A percentile compares a stretch with the other conserved stretches of the same genome.
These are phyloP conservation scores for Luffa aegyptiaca DNA, from an alignment of 306 rosid genomes.

Conservation along the genomic window DNA sequence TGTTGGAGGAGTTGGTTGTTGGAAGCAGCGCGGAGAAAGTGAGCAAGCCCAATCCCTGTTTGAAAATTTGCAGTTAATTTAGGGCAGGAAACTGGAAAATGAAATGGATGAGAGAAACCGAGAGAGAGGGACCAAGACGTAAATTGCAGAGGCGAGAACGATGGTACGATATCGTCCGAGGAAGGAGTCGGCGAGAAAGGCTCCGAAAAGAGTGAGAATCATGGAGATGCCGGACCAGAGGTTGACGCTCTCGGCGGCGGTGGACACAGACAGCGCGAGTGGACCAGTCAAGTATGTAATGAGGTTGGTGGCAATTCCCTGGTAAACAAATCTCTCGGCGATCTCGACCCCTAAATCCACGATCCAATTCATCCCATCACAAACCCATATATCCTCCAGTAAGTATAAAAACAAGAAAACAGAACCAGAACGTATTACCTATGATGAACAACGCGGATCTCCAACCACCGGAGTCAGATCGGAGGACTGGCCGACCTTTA, in stretches of 20 bases:
- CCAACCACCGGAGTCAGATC: conserved; percentile 31
- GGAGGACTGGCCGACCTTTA: conserved; percentile 9
- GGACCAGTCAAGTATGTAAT: conserved; percentile 23
- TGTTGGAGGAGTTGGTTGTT: not conserved
- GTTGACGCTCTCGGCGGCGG: no score
- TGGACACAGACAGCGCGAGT: conserved; percentile 25
- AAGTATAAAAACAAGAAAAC: no score
- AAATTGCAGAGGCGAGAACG: conserved; percentile 8
- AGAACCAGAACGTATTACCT: no score
- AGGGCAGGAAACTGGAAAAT: no score
- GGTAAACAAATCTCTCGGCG: conserved; percentile 33
- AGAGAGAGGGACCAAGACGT: conserved; percentile 18
- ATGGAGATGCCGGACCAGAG: no score
- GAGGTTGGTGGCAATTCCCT: conserved; percentile 21
- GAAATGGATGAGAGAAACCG: not conserved
- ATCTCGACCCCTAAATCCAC: conserved; percentile 19
- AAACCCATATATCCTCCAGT: no score
- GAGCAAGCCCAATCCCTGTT: conserved; percentile 46
- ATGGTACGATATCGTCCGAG: no score
- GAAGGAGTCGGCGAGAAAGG: no score
- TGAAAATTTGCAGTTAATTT: no score
- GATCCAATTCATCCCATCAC: no score
- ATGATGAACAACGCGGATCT: conserved; percentile 23
- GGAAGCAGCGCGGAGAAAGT: conserved; percentile 38
- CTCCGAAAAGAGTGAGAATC: no score